These are phyloP conservation scores for Trichoderma parareesei DNA, from an alignment of 495 filamentous ascomycete genomes.

Conservation along the genomic window DNA sequence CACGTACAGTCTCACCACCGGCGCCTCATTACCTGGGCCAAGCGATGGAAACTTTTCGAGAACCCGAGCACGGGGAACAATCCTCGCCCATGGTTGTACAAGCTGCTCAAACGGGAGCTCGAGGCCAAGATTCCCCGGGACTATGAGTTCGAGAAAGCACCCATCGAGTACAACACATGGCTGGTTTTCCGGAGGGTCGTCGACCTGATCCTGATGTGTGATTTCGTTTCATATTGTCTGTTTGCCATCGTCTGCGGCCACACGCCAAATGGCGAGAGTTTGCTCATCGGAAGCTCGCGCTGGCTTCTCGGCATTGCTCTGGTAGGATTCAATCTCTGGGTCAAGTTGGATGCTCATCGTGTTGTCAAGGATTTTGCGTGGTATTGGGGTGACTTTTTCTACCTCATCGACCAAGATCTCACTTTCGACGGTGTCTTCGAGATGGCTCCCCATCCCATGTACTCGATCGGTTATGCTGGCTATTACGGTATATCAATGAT, in stretches of 20 bases:
- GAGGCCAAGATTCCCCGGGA: constrained; percentile 90
- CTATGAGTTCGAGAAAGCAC: constrained; percentile 87
- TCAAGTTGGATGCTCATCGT: constrained; percentile 93
- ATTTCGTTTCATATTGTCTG: constrained; percentile 92
- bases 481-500: constrained; percentile 99
- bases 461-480: constrained; percentile 94
- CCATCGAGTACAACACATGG: constrained; percentile 98
- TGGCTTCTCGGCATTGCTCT: constrained; percentile 75
- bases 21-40: constrained; percentile 80
- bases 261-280: constrained; percentile 60
- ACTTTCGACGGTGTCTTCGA: constrained; percentile 99
- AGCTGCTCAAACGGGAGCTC: constrained; percentile 75
- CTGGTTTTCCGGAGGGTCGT: constrained; percentile 90
- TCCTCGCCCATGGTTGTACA: constrained; percentile 71
- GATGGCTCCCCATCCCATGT: constrained; percentile 99
- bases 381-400: constrained; percentile 99
- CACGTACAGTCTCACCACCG: constrained; percentile 83
- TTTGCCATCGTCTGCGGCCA: constrained; percentile 87
- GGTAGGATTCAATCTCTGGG: constrained; percentile 97
- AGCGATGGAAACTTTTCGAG: constrained; percentile 76
- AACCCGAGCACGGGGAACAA: constrained; percentile 71
- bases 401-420: constrained; percentile 92
- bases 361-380: constrained; percentile 99
- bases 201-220: constrained; percentile 95
- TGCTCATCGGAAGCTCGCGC: constrained; percentile 58